phyloP scores from a whole-genome alignment of 2,329 filamentous ascomycete species.

The Diplodia sapinea region DNA sequence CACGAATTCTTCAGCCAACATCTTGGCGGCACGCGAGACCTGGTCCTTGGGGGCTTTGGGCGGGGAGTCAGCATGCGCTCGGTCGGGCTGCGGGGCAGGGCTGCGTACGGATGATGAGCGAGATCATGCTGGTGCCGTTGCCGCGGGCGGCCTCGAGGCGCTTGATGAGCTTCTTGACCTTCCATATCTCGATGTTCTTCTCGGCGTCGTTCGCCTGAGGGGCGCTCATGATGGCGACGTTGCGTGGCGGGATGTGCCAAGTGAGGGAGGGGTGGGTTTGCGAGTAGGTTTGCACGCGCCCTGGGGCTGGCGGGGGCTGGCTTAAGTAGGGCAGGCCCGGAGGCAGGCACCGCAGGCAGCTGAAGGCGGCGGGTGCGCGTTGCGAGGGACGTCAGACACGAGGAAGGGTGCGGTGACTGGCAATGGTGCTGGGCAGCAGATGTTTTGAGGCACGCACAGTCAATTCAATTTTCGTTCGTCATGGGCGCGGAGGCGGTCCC shows the following conservation, averaged over 20 bases:
- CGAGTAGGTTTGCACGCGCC: conserved; percentile 30
- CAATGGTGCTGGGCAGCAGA: conserved; percentile 14
- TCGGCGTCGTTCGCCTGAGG: conserved; percentile 80
- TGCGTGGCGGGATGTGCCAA: conserved; percentile 25
- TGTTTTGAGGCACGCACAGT: conserved; percentile 31
- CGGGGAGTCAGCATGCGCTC: conserved; percentile 25
- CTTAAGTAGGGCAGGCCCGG: conserved; percentile 24
- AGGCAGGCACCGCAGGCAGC: conserved; percentile 19
- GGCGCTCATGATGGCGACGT: conserved; percentile 43
- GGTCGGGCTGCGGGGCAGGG: conserved; percentile 11
- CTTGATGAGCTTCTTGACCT: conserved; percentile 99
- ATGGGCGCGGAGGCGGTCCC: conserved; percentile 1
- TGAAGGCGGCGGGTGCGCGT: conserved; percentile 9
- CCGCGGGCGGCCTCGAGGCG: conserved; percentile 94
- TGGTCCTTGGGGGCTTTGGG: conserved; percentile 91
- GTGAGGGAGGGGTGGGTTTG: conserved; percentile 24
- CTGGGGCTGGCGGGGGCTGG: conserved; percentile 10
- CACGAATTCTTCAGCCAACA: conserved; percentile 99
- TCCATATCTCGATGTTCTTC: conserved; percentile 95
- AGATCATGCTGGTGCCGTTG: conserved; percentile 99
- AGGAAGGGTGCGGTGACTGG: conserved; percentile 4
- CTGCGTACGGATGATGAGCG: conserved; percentile 90
- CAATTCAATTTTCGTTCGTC: conserved; percentile 14
- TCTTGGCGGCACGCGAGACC: conserved; percentile 93
- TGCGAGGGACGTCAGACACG: conserved; percentile 5